Conservation (phyloP, 257 asterid species). For the Euphrasia confusa region DNA sequence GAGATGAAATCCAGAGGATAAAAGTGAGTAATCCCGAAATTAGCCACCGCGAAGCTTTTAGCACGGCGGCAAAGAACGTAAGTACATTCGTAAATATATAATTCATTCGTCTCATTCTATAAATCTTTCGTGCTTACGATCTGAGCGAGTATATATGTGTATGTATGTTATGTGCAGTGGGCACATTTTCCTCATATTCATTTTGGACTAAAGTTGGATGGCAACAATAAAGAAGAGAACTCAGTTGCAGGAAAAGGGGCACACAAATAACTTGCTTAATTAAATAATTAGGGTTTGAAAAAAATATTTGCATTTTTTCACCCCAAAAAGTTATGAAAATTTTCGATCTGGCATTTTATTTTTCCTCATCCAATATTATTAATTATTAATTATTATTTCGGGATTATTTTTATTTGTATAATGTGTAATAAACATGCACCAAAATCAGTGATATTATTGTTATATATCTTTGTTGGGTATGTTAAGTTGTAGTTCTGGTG, state of each 20-base stretch:
- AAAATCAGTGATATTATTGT: not conserved
- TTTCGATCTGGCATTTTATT: conserved; percentile 16
- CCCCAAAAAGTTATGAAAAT: conserved; percentile 22
- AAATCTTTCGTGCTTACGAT: not conserved
- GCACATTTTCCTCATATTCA: conserved; percentile 96
- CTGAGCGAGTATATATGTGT: not conserved
- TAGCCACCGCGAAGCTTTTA: conserved; percentile 90
- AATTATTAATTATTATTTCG: no score
- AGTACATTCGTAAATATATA: conserved; percentile 20
- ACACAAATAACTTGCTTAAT: conserved; percentile 33
- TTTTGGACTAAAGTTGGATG: conserved; percentile 71
- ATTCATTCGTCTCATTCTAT: not conserved
- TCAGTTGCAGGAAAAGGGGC: conserved; percentile 51
- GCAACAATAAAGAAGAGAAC: conserved; percentile 59
- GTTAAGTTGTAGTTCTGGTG: not conserved
- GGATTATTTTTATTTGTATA: not conserved
- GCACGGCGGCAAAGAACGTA: conserved; percentile 94
- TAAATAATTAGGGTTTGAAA: conserved; percentile 17
- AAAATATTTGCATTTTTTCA: conserved; percentile 20
- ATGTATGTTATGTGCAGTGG: conserved; percentile 50
- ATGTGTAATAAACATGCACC: not conserved
- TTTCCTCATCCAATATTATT: no score
- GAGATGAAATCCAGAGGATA: conserved; percentile 98
- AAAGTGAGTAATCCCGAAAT: conserved; percentile 88
- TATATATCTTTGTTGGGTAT: no score